Evolutionary conservation across 2,329 filamentous ascomycete species (phyloP), one percentile per base, ranked within the genome.

Genomic region (Grosmannia serpens): DNA sequence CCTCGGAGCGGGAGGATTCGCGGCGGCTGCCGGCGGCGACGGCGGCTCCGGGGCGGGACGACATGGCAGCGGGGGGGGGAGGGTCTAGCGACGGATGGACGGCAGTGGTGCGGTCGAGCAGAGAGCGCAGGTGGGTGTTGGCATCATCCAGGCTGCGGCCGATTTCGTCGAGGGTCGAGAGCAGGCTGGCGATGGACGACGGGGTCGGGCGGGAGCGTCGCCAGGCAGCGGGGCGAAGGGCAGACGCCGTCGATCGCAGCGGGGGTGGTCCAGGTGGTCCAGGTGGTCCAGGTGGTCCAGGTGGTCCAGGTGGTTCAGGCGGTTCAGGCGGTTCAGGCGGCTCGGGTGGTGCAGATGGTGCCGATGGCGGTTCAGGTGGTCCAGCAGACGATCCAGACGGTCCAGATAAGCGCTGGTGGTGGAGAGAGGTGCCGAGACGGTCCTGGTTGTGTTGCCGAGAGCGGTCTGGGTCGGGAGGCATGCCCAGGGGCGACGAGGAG

Each of bases 101-200:
- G 1, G 58, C 65, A 1, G 57, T 44, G 26, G 62, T 59, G 53
- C 65, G 66, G 38, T 77, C 74, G n/a, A 77, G 67, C 33, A 78
- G 65, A 7, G 74, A 70, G 10, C 73, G 69, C 22, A 77, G 68
- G 55, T 75, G 74, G 15, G 74, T 70, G 65, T 77, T 76, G 53
- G 72, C 71, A 63, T 74, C 70, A 59, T 75, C 72, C 55, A 75
- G 67, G 51, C 70, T 69, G 44, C 70, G 61, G 52, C 55, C 61
- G 13, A 62, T 56, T 24, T 58, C 57, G 41, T 60, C 59, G 47
- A 62, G 59, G 11, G 54, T 57, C 51, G 56, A 50, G 10, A 57
- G 15, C n/a, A 57, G 47, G 22, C 56, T 27, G 26, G 26, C 33
- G 46, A 59, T 20, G 4, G 38, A 51, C 17, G 55, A 54, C 6